phyloP scores from a whole-genome alignment of 352 stramenopile species.

The Globisporangium iwayamae region DNA sequence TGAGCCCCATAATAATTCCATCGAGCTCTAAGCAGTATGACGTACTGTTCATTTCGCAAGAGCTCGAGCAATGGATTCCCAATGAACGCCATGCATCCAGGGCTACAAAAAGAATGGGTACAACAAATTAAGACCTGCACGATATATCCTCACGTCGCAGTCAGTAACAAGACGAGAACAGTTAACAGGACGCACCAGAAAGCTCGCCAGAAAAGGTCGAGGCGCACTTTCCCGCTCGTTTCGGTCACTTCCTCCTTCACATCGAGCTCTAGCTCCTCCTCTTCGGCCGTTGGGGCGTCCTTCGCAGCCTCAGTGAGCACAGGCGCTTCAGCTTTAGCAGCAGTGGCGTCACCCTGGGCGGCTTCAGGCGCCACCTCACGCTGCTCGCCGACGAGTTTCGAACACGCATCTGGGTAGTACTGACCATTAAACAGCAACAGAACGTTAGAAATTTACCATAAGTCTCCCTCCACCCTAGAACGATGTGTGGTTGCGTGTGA shows the following conservation, averaged over 20 bases:
- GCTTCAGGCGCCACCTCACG: constrained; percentile 46
- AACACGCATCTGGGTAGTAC: constrained; percentile 57
- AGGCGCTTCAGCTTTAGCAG: constrained; percentile 10
- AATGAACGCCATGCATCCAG: constrained; percentile 74
- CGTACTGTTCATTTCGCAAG: constrained; percentile 54
- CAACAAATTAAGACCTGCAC: constrained; percentile 5
- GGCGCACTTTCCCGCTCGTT: constrained; percentile 38
- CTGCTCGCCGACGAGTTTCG: constrained; percentile 50
- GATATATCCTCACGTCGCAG: not conserved
- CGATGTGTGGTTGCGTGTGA: not conserved
- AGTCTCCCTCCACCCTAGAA: not conserved
- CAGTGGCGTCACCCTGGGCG: not conserved
- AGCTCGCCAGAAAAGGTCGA: constrained; percentile 79
- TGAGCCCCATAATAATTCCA: not conserved
- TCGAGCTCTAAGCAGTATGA: not conserved
- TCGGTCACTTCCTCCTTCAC: constrained; percentile 32
- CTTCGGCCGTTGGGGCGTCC: constrained; percentile 8
- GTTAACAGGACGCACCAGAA: constrained; percentile 54
- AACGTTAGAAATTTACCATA: not conserved
- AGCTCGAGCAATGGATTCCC: constrained; percentile 58
- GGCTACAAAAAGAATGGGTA: constrained; percentile 24
- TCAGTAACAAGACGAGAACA: not conserved
- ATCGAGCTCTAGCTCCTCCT: constrained; percentile 29
- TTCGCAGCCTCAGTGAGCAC: constrained; percentile 10
- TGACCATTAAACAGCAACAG: not conserved